These are phyloP conservation scores for Colletotrichum navitas DNA, from an alignment of 2,329 filamentous ascomycete genomes.

Conservation along the genomic window DNA sequence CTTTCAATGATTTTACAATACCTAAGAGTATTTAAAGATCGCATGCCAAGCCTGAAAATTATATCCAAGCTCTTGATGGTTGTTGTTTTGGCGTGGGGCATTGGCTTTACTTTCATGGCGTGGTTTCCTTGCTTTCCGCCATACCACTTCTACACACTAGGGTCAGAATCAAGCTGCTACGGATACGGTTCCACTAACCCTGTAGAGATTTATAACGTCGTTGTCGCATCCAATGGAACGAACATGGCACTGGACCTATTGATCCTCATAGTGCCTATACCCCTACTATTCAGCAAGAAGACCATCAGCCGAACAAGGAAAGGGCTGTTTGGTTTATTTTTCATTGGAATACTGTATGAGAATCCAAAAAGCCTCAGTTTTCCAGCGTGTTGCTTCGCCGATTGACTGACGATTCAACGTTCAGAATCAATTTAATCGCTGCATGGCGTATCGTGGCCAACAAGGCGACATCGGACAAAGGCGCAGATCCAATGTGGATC, in stretches of 20 bases:
- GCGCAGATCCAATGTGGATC: constrained; percentile 5
- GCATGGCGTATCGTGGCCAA: constrained; percentile 29
- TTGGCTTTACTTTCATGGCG: constrained; percentile 22
- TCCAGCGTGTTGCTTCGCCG: not conserved
- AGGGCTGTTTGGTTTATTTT: constrained; percentile 12
- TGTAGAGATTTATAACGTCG: constrained; percentile 10
- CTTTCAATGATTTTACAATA: constrained; percentile 27
- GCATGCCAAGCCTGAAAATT: constrained; percentile 8
- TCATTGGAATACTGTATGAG: constrained; percentile 19
- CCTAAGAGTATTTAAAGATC: constrained; percentile 13
- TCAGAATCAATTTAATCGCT: constrained; percentile 15
- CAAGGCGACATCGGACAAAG: constrained; percentile 5
- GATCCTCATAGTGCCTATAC: constrained; percentile 29
- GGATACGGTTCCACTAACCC: constrained; percentile 30
- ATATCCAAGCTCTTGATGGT: not conserved
- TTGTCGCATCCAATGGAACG: constrained; percentile 13
- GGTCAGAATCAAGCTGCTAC: constrained; percentile 17
- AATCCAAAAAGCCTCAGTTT: not conserved
- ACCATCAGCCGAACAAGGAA: not conserved
- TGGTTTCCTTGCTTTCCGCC: constrained; percentile 35
- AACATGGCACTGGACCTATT: constrained; percentile 32
- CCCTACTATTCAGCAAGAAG: constrained; percentile 5
- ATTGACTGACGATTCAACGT: not conserved
- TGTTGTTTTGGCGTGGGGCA: constrained; percentile 21
- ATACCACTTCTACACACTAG: constrained; percentile 25